Evolutionary conservation across 495 filamentous ascomycete genomes (phyloP).

Genomic region (Filosporella fistucella): DNA sequence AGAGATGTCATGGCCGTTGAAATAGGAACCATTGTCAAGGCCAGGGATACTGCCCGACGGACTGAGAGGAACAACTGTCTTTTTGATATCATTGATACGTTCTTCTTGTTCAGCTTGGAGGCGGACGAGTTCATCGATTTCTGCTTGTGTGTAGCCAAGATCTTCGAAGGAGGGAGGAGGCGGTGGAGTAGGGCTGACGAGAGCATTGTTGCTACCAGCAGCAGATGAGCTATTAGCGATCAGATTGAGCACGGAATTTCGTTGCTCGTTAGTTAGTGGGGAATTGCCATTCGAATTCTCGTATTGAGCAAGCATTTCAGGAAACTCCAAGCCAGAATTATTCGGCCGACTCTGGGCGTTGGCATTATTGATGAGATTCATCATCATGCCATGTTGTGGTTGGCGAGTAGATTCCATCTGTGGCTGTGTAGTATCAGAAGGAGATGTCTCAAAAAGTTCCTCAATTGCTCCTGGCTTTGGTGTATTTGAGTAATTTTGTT

Average conservation of each 20-base stretch:
- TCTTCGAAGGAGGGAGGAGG: constrained; percentile 49
- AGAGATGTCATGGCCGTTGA: constrained; percentile 30
- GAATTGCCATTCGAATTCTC: constrained; percentile 58
- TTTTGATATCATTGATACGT: constrained; percentile 66
- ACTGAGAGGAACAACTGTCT: constrained; percentile 69
- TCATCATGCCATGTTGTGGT: constrained; percentile 65
- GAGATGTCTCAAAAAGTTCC: constrained; percentile 29
- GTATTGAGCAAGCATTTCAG: constrained; percentile 67
- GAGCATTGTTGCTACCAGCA: constrained; percentile 25
- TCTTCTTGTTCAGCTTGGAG: constrained; percentile 69
- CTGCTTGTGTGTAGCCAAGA: constrained; percentile 59
- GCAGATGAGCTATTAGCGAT: constrained; percentile 48
- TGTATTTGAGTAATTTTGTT: constrained; percentile 26
- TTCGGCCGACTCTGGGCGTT: constrained; percentile 57
- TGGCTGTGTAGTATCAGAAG: constrained; percentile 6
- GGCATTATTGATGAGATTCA: constrained; percentile 79
- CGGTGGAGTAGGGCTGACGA: constrained; percentile 56
- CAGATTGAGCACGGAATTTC: constrained; percentile 72
- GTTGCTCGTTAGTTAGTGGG: constrained; percentile 71
- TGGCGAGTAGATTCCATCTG: constrained; percentile 9
- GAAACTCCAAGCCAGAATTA: constrained; percentile 56
- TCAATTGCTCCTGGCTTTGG: constrained; percentile 24
- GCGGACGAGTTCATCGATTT: constrained; percentile 69
- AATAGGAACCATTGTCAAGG: constrained; percentile 39
- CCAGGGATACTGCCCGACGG: constrained; percentile 79